Percentiles rank a stretch among this genome's conserved stretches.
Evolutionary conservation across 306 rosid species (phyloP).

Genomic region (Begonia peltatifolia): DNA sequence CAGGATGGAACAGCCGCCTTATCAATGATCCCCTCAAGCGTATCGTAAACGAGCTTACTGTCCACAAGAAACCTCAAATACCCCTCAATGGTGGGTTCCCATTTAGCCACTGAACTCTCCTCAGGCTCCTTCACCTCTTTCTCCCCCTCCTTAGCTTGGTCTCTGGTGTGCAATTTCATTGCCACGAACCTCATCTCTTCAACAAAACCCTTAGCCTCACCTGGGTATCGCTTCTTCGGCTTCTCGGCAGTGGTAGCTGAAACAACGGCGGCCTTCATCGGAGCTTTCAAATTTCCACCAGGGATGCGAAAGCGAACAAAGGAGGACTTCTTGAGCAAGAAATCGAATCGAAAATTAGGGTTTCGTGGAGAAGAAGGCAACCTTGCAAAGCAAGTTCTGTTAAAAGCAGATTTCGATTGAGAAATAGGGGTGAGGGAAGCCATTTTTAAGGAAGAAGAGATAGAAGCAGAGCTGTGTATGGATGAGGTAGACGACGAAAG

Average conservation of each 20-base stretch:
- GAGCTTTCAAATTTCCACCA: conserved; percentile 5
- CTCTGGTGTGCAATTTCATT: conserved; percentile 81
- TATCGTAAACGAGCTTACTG: conserved; percentile 78
- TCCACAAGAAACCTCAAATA: conserved; percentile 78
- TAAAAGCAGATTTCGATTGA: conserved; percentile 28
- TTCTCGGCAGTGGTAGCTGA: conserved; percentile 66
- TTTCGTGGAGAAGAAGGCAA: not conserved
- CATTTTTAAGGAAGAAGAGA: conserved; percentile 17
- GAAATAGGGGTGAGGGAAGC: conserved; percentile 48
- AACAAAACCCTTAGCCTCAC: conserved; percentile 85
- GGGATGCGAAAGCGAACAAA: conserved; percentile 3
- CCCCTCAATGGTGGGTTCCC: conserved; percentile 74
- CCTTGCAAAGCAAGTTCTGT: conserved; percentile 11
- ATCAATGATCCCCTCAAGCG: conserved; percentile 52
- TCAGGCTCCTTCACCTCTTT: conserved; percentile 61
- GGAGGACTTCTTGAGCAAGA: conserved; percentile 10
- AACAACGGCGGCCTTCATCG: conserved; percentile 29
- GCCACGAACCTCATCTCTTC: conserved; percentile 99
- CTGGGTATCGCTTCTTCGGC: conserved; percentile 64
- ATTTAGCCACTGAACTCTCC: conserved; percentile 49
- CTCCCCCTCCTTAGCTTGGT: conserved; percentile 92
- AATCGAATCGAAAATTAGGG: conserved; percentile 12
- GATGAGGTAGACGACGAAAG: conserved; percentile 2
- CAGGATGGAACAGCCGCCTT: conserved; percentile 57
- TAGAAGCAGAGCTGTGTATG: not conserved